phyloP scores from a whole-genome alignment of 176 grass and related monocot genomes.

The Dendrocalamus sinicus region DNA sequence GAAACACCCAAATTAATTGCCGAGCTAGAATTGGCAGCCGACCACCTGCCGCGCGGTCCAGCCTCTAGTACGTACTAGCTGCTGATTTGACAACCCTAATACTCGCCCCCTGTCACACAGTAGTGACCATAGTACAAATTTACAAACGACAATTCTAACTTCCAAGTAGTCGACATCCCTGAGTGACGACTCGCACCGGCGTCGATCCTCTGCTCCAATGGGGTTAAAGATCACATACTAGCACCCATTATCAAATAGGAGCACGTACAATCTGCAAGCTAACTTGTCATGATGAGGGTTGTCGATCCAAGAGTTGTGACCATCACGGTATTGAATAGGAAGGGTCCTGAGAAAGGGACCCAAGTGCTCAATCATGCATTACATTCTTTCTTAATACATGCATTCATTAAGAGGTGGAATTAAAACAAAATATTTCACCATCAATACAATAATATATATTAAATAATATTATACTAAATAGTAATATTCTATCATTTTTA shows the following conservation, averaged over 20 bases:
- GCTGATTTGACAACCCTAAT: constrained; percentile 1
- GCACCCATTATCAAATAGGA: neutral
- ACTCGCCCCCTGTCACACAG: neutral
- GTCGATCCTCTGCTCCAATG: neutral
- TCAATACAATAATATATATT: too few species aligned
- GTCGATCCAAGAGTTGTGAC: constrained; percentile 63
- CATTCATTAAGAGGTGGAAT: constrained; percentile 37
- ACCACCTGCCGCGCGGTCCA: constrained; percentile 49
- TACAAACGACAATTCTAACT: neutral
- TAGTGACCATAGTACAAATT: neutral
- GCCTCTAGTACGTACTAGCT: neutral
- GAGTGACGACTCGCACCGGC: neutral
- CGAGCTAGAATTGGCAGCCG: constrained; percentile 56
- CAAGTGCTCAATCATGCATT: constrained; percentile 68
- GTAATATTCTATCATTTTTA: too few species aligned
- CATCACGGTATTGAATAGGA: constrained; percentile 80
- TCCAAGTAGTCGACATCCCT: neutral
- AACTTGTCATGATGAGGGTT: constrained; percentile 47
- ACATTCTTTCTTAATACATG: constrained; percentile 45
- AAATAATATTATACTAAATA: too few species aligned
- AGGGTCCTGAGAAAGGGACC: constrained; percentile 42
- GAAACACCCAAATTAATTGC: constrained; percentile 50
- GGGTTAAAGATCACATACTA: neutral
- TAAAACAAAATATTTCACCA: too few species aligned
- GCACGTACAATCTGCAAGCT: constrained; percentile 23